Percentiles rank a stretch among this genome's conserved stretches.
Evolutionary conservation across 164 flowering plant genomes (phyloP).

Genomic region (Warburgia ugandensis): DNA sequence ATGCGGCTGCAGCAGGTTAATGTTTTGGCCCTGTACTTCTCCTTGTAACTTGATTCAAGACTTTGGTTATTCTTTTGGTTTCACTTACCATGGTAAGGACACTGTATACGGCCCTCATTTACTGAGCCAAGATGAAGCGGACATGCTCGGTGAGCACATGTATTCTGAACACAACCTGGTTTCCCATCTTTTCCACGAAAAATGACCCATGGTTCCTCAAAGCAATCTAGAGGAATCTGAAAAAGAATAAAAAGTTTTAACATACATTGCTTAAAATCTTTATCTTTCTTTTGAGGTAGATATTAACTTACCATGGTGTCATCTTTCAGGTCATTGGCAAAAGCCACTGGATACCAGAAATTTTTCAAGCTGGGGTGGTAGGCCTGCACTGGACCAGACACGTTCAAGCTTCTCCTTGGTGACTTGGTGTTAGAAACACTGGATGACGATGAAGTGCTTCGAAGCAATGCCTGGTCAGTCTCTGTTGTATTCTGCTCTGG

Average conservation of each 20-base stretch:
- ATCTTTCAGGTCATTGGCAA: conserved; percentile 71
- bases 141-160: conserved; percentile 98
- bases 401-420: conserved; percentile 50
- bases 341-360: conserved; percentile 97
- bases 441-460: conserved; percentile 39
- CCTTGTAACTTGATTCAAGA: too few species aligned
- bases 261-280: background rate
- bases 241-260: background rate
- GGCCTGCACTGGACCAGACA: conserved; percentile 82
- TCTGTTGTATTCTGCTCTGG: conserved; percentile 48
- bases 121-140: conserved; percentile 96
- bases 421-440: conserved; percentile 24
- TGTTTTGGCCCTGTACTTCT: too few species aligned
- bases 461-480: conserved; percentile 26
- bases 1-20: too few species aligned
- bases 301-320: conserved; percentile 71
- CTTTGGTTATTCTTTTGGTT: background rate
- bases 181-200: conserved; percentile 94
- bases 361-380: conserved; percentile 75
- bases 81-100: conserved; percentile 93
- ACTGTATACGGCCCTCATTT: conserved; percentile 86
- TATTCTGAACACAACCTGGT: conserved; percentile 92
- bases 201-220: conserved; percentile 91
- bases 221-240: conserved; percentile 93
- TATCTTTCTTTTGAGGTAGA: background rate